Base-by-base conservation (phyloP, 148 eudicot genomes). In the Amaranthus palmeri region DNA sequence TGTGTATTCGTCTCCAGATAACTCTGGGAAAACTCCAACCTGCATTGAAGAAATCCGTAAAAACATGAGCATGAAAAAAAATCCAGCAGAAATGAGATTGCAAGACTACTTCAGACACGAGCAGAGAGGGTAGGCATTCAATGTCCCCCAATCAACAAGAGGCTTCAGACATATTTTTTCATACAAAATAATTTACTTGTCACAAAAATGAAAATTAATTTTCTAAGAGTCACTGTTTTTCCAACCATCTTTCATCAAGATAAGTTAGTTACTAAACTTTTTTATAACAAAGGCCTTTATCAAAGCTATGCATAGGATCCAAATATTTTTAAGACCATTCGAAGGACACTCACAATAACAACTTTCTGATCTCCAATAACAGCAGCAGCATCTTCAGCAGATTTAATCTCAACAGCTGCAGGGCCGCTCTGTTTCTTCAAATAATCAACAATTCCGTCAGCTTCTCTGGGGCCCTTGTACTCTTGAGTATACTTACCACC, bases 381-480 rank as follows among this genome's bases (percentile, higher is more conserved):
- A 52, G 72, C 17, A 51, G 67, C 64, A 53, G 86, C 91, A 67
- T 86, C 87, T 48, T 86, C 92, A 3, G 62, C 47, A 7, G 90
- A 85, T 72, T 83, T 85, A 18, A 96, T 87, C 77, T 90, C 92
- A 57, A 71, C 67, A 36, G 97, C 90, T 12, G 97, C 87, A 67
- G 97, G 97, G 40, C 99, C 99, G 63, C 84, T 83, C 75, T 86
- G 93, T 56, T 88, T 87, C 84, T 86, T 96, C 79, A 96, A 43
- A 77, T 85, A 85, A 36, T 65, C 78, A 10, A 87, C 93, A 72
- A 96, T 96, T 4, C 97, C 99, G 3, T 90, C 86, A 2, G 97
- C 89, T 46, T 92, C 96, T 14, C 99, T 83, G n/a, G 99, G 90
- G 46, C 99, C 97, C 76, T 96, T 92, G 82, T 86, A 96, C 42